Evolutionary conservation across 2,329 filamentous ascomycete genomes (phyloP).

Genomic region (Apiospora malaysiana): DNA sequence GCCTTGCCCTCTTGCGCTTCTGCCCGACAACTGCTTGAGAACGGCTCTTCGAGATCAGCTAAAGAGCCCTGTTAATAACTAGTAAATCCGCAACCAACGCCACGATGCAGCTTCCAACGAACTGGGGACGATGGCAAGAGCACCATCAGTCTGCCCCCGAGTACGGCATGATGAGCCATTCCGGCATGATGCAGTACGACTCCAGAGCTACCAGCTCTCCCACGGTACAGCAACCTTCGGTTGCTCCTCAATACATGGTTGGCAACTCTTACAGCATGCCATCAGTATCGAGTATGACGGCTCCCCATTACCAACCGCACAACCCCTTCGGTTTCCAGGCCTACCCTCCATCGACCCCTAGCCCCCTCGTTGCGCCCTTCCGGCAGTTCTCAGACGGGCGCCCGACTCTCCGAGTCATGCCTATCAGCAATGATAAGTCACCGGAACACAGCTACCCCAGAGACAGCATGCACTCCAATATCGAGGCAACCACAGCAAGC

Average conservation of each 20-base stretch:
- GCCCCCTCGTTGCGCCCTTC: slow-evolving; percentile 34
- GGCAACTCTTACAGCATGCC: slow-evolving; percentile 50
- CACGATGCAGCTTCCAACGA: slow-evolving; percentile 54
- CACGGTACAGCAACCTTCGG: slow-evolving; percentile 48
- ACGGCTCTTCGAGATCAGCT: not conserved
- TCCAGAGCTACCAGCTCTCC: slow-evolving; percentile 45
- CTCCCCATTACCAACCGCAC: slow-evolving; percentile 49
- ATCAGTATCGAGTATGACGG: slow-evolving; percentile 48
- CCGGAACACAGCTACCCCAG: slow-evolving; percentile 31
- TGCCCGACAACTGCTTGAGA: not conserved
- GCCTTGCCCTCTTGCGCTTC: not conserved
- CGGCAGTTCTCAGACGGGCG: slow-evolving; percentile 38
- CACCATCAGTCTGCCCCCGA: slow-evolving; percentile 50
- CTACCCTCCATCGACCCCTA: slow-evolving; percentile 43
- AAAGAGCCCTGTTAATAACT: slow-evolving; percentile 22
- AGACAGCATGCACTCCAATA: slow-evolving; percentile 19
- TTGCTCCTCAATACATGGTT: slow-evolving; percentile 55
- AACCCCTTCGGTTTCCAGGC: slow-evolving; percentile 51
- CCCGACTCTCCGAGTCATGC: slow-evolving; percentile 35
- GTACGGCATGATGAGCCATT: slow-evolving; percentile 55
- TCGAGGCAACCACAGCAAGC: slow-evolving; percentile 36
- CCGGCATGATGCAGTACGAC: slow-evolving; percentile 56
- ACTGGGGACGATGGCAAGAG: slow-evolving; percentile 62
- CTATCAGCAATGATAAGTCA: slow-evolving; percentile 38
- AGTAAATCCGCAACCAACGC: slow-evolving; percentile 34